phyloP scores from a whole-genome alignment of 768 basidiomycete genomes.

The Lactarius quietus region DNA sequence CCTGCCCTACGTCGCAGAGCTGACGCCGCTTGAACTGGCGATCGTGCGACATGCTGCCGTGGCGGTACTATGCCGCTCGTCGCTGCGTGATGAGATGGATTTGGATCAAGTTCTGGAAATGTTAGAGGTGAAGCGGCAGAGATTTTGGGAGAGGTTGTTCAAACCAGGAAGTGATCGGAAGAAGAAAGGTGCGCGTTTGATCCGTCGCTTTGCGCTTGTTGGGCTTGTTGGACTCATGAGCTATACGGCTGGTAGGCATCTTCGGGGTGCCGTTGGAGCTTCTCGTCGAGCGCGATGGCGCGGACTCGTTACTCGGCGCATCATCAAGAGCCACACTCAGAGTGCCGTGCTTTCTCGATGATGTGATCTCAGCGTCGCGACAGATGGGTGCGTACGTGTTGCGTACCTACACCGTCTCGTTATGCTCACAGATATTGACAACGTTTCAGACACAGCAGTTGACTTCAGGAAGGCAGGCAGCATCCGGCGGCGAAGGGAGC shows the following conservation, averaged over 20 bases:
- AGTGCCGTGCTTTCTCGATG: conserved; percentile 97
- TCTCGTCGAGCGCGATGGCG: conserved; percentile 89
- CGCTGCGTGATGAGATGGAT: conserved; percentile 78
- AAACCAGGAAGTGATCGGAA: conserved; percentile 79
- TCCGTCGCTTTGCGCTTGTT: not conserved
- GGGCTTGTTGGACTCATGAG: conserved; percentile 16
- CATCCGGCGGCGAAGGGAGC: conserved; percentile 85
- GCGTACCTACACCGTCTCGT: conserved; percentile 1
- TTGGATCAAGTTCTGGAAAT: conserved; percentile 92
- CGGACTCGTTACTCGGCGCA: conserved; percentile 88
- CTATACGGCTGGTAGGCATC: conserved; percentile 56
- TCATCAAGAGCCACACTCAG: conserved; percentile 78
- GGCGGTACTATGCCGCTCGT: conserved; percentile 69
- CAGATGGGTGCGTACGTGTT: conserved; percentile 80
- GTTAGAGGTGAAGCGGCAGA: conserved; percentile 87
- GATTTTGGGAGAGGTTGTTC: conserved; percentile 96
- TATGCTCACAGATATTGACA: conserved; percentile 1
- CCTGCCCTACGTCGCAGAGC: conserved; percentile 77
- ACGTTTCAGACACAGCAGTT: conserved; percentile 83
- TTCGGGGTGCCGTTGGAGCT: conserved; percentile 92
- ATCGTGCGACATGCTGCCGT: conserved; percentile 93
- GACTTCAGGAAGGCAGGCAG: conserved; percentile 99
- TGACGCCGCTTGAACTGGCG: conserved; percentile 78
- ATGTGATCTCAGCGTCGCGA: conserved; percentile 95
- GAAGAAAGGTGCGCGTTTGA: conserved; percentile 68